Evolutionary conservation across 345 rosid genomes (phyloP).

Genomic region (Lepidium didymum): DNA sequence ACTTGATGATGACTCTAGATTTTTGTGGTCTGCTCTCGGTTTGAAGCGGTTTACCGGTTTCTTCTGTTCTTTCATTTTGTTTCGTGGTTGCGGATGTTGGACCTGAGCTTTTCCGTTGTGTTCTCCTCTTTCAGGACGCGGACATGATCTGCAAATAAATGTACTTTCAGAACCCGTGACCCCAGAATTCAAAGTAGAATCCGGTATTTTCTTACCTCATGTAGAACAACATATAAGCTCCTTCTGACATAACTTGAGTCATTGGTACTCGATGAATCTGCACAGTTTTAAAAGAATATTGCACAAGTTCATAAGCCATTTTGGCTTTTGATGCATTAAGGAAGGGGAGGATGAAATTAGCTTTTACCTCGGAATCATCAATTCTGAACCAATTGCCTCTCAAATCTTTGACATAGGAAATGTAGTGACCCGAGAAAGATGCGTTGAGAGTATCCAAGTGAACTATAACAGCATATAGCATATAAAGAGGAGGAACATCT

Average conservation of each 20-base stretch:
- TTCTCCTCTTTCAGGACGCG: constrained; percentile 49
- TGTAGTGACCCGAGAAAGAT: constrained; percentile 79
- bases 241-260: constrained; percentile 92
- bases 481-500: constrained; percentile 69
- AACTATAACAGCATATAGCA: constrained; percentile 75
- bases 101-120: constrained; percentile 31
- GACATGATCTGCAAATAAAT: constrained; percentile 42
- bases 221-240: constrained; percentile 85
- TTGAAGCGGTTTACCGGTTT: constrained; percentile 27
- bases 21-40: constrained; percentile 21
- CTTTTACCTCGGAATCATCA: constrained; percentile 65
- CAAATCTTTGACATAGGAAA: constrained; percentile 66
- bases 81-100: constrained; percentile 26
- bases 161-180: background rate
- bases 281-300: background rate
- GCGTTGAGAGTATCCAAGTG: constrained; percentile 83
- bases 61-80: constrained; percentile 38
- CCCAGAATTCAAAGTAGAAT: background rate
- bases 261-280: constrained; percentile 68
- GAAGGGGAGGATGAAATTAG: background rate
- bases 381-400: constrained; percentile 72
- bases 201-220: constrained; percentile 41
- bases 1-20: constrained; percentile 59
- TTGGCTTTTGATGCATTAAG: background rate
- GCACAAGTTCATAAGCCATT: background rate